A percentile compares a stretch with the other conserved stretches of the same genome.
Conservation (phyloP, 2,329 filamentous ascomycete species). For the Penicillium brevicompactum region DNA sequence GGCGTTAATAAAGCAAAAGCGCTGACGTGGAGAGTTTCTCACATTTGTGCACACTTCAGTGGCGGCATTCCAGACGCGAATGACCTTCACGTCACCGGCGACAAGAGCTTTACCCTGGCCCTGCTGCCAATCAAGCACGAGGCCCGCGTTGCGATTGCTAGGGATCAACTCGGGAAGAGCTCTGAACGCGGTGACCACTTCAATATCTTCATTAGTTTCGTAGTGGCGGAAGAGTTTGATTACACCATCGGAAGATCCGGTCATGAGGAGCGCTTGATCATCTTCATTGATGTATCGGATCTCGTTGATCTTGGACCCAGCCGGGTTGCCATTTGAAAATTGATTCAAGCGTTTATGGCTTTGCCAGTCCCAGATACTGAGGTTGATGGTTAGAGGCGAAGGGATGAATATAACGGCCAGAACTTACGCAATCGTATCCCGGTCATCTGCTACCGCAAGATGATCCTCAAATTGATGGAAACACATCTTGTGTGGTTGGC, state of each 20-base stretch:
- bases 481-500: conserved; percentile 87
- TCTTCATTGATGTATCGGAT: conserved; percentile 98
- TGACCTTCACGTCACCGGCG: conserved; percentile 91
- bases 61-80: conserved; percentile 93
- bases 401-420: background rate
- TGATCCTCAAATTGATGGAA: conserved; percentile 99
- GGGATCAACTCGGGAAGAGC: conserved; percentile 92
- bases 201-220: conserved; percentile 72
- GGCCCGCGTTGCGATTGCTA: conserved; percentile 89
- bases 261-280: conserved; percentile 91
- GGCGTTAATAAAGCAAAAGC: background rate
- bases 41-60: conserved; percentile 84
- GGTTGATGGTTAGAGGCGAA: conserved; percentile 5
- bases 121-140: conserved; percentile 99
- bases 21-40: conserved; percentile 26
- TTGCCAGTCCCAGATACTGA: conserved; percentile 88
- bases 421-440: conserved; percentile 73
- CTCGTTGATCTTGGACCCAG: conserved; percentile 88
- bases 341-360: conserved; percentile 71
- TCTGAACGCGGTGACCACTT: conserved; percentile 87
- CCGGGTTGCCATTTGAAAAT: conserved; percentile 93
- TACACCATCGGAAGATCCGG: conserved; percentile 91
- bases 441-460: conserved; percentile 88
- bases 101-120: conserved; percentile 95
- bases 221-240: conserved; percentile 93